Evolutionary conservation across 2,329 filamentous ascomycete genomes (phyloP), one percentile per base, ranked within the genome.

Genomic region (Clarireedia monteithiana): DNA sequence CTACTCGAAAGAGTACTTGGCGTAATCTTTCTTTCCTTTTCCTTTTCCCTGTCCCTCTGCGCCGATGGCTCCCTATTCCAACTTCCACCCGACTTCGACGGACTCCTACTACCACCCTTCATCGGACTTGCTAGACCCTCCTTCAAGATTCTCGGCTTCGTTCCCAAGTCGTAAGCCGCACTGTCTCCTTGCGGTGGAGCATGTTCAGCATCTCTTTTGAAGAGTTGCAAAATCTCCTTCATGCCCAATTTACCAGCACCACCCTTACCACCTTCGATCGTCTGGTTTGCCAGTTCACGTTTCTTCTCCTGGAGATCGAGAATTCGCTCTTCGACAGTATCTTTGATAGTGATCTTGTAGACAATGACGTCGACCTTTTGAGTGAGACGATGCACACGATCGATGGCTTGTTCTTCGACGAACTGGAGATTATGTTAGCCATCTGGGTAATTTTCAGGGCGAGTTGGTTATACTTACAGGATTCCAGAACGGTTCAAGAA

Each of bases 401-500:
- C 94, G 64, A 99, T 99, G 49, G 94, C 94, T 77, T 99, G 94
- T 71, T 99, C 94, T 75, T 99, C 94, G 36, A 99, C 90, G 68
- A 99, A 99, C 81, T 89, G 63, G 14, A 36, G 12, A 38, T 42
- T 42, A 24, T 23, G 20, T 50, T 42, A 10, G 14, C 46, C 39
- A n/a, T 17, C n/a, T 27, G 45, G 52, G 39, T 39, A 24, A 0
- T 1, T 10, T 45, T 17, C 42, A 26, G 1, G 9, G 7, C 10
- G 12, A 38, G 17, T 30, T 10, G 38, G n/a, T 23, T 26, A 23
- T 46, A 56, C 58, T 57, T 63, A 66, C 63, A 2, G 91, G 94
- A 71, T 99, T 99, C 94, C 94, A 99, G 72, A 99, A 99, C 0
- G 94, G 94, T 71, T 99, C 94, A 45, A 99, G 78, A 64, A 99